Evolutionary conservation across 305 asterid species (phyloP), one percentile per base, ranked within the genome.

Genomic region (Fraxinus xanthoxyloides): DNA sequence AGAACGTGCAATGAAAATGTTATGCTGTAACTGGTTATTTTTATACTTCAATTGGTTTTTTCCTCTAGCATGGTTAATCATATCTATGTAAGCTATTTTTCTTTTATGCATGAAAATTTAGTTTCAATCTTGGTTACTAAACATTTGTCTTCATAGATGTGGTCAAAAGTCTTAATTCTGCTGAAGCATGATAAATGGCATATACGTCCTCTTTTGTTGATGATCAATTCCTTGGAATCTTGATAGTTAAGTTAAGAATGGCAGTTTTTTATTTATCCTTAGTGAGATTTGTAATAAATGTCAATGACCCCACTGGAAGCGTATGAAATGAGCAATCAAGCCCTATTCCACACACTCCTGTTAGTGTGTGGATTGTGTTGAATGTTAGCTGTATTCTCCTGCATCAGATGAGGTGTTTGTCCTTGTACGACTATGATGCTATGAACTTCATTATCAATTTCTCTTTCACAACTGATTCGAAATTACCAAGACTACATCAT

Each of bases 1-100:
- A 75, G 56, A 85, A 77, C 48, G 36, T 76, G 67, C 36, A 15
- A 84, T 31, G 48, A 75, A 80, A 69, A 77, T 77, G 69, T 77
- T 28, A 28, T 13, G 0, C 12, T 77, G 10, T 77, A 30, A 35
- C 77, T 36, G 40, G 9, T 61, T 36, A 21, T 28, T 28, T 24
- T 65, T 63, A 7, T 51, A 10, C 31, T 70, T 38, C 36, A 40
- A 72, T 73, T 65, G 23, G n/a, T 15, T 26, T 19, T 19, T 21
- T 38, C n/a, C 8, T 12, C 12, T 75, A 6, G 17, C 35, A 12
- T 75, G 61, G 61, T 40, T 2, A 7, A 36, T 36, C 10, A 35
- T 19, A 56, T 73, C 15, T 72, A 12, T 80, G 28, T 5, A 12
- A 19, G 69, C 8, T 19, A 5, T 51, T 43, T 43, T 43, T 43